Evolutionary conservation across 208 protist genomes (phyloP).

Genomic region (Leishmania gerbilli): DNA sequence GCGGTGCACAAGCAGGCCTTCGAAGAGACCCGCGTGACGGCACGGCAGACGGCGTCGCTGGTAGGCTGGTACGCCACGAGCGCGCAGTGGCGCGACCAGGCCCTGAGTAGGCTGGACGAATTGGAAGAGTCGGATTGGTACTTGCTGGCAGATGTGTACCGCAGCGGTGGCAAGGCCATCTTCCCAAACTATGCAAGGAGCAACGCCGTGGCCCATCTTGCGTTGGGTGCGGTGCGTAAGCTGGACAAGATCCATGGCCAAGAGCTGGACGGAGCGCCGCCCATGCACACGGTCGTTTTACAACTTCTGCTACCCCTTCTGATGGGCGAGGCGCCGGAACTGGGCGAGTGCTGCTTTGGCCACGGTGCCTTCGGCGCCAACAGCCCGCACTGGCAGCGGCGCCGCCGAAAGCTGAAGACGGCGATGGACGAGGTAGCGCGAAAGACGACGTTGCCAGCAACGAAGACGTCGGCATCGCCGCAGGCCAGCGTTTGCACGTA

Average conservation of each 20-base stretch:
- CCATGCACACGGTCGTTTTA: constrained; percentile 13
- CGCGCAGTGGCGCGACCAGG: constrained; percentile 87
- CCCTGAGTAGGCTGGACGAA: constrained; percentile 54
- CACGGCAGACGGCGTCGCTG: constrained; percentile 54
- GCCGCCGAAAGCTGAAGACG: constrained; percentile 19
- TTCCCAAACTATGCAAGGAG: constrained; percentile 79
- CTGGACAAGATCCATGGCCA: constrained; percentile 42
- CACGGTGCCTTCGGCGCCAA: constrained; percentile 17
- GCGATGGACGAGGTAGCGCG: constrained; percentile 15
- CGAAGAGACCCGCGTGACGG: constrained; percentile 36
- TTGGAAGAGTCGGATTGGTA: constrained; percentile 80
- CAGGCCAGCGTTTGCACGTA: constrained; percentile 14
- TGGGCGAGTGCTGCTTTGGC: constrained; percentile 17
- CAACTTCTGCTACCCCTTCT: constrained; percentile 30
- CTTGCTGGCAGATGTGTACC: constrained; percentile 52
- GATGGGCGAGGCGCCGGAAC: constrained; percentile 30
- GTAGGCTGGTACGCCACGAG: constrained; percentile 81
- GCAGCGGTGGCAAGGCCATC: constrained; percentile 32
- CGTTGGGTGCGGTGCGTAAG: constrained; percentile 53
- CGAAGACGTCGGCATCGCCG: not conserved
- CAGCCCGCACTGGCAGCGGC: constrained; percentile 30
- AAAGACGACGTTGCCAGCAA: not conserved
- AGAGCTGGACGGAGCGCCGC: constrained; percentile 30
- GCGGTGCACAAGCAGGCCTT: constrained; percentile 33
- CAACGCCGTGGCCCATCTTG: constrained; percentile 34